Evolutionary conservation across 1,284 basidiomycete genomes (phyloP), one percentile per base, ranked within the genome.

Genomic region (Ustilago crameri): DNA sequence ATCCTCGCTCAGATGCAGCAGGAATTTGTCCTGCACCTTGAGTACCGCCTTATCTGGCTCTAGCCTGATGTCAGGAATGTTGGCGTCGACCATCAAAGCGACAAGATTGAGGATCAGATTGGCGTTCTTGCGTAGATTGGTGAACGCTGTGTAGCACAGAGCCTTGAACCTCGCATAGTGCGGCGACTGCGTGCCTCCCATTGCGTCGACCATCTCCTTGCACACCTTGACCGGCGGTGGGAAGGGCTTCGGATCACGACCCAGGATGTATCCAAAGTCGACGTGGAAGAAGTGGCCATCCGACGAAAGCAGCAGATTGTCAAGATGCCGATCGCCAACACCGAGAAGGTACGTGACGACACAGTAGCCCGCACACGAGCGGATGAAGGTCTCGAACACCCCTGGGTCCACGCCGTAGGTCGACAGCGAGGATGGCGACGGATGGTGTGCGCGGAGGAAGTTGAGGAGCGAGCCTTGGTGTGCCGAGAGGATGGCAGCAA

Each of bases 141-240:
- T 93, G 84, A 98, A 98, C 0, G 94, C 95, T 3, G 95, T 98
- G 83, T 95, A 94, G 84, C 93, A 96, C 73, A 96, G 90, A 70
- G 90, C 91, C 84, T 95, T 95, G 89, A 99, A 99, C 35, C 94
- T 90, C 24, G 89, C 88, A 83, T 98, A 94, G 94, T 80, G 91
- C 88, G n/a, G 91, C 88, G 35, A 80, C 7, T 52, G 40, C 2
- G 81, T 60, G 5, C 96, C 95, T 17, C 96, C 96, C 95, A 99
- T 97, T 9, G 92, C 95, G 80, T 99, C 96, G 0, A 98, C 93
- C 96, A 98, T 99, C 83, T 98, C 96, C 78, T 96, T 95, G 85
- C 94, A 96, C 26, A 99, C 92, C 84, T 99, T 99, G 76, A 98
- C 94, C 1, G 94, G 92, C 1, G 96, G 96, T 5, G 96, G 94